Evolutionary conservation across 495 filamentous ascomycete genomes (phyloP).

Genomic region (Penicillium longicatenatum): DNA sequence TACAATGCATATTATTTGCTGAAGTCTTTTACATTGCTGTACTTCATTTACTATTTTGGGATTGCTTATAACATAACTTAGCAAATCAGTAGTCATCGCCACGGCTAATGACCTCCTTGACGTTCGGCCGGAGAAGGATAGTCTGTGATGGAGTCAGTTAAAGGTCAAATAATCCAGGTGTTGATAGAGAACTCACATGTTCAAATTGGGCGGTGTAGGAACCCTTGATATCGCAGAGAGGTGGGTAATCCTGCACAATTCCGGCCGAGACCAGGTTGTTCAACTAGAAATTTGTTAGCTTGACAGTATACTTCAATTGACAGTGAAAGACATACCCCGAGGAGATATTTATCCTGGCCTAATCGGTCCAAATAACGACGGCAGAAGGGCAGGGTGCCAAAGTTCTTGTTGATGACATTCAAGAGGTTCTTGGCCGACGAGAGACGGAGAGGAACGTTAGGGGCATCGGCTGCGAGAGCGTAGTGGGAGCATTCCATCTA

Average conservation of each 20-base stretch:
- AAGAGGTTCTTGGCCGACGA: slow-evolving; percentile 79
- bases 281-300: slow-evolving; percentile 55
- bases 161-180: slow-evolving; percentile 18
- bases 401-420: slow-evolving; percentile 89
- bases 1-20: slow-evolving; percentile 4
- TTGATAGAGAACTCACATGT: slow-evolving; percentile 65
- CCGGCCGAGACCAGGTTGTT: slow-evolving; percentile 84
- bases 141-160: slow-evolving; percentile 56
- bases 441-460: slow-evolving; percentile 66
- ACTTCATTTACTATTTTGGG: background rate
- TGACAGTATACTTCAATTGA: slow-evolving; percentile 6
- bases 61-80: background rate
- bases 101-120: slow-evolving; percentile 91
- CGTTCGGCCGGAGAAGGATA: slow-evolving; percentile 79
- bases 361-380: slow-evolving; percentile 82
- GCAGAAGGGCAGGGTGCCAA: slow-evolving; percentile 85
- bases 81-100: slow-evolving; percentile 78
- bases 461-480: slow-evolving; percentile 63
- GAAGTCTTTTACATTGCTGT: background rate
- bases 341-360: slow-evolving; percentile 84
- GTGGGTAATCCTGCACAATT: slow-evolving; percentile 88
- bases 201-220: slow-evolving; percentile 94
- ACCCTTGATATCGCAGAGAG: slow-evolving; percentile 88
- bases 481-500: slow-evolving; percentile 77
- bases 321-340: slow-evolving; percentile 60